These are phyloP conservation scores for Sarocladium kiliense DNA, from an alignment of 2,329 filamentous ascomycete species.

Conservation along the genomic window DNA sequence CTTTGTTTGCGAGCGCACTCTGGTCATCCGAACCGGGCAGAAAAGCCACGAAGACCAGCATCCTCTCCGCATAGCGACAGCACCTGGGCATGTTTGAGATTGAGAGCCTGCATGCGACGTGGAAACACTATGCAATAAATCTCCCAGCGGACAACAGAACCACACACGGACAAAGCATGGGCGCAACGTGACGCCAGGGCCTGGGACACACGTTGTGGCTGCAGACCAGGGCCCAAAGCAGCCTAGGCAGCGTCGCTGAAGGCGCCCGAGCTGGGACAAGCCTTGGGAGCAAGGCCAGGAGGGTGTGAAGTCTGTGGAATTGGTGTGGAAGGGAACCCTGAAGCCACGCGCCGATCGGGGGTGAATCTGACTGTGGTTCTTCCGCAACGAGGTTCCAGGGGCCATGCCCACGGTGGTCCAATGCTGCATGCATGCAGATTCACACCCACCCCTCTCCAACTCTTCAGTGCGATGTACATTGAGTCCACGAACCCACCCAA, in stretches of 20 bases:
- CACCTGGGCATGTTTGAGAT: no score
- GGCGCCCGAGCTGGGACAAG: neutral
- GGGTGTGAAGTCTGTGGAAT: neutral
- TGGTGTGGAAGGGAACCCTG: constrained; percentile 8
- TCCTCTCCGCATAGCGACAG: no score
- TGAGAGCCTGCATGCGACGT: neutral
- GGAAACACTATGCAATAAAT: neutral
- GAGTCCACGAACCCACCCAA: no score
- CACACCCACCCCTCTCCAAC: no score
- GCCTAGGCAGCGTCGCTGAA: neutral
- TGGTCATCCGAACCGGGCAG: no score
- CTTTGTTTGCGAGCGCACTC: no score
- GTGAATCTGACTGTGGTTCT: constrained; percentile 8
- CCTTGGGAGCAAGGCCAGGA: neutral
- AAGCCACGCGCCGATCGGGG: constrained; percentile 8
- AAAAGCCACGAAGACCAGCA: no score
- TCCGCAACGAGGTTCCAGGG: neutral
- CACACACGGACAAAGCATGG: neutral
- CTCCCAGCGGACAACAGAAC: neutral
- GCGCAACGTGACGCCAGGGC: constrained; percentile 6
- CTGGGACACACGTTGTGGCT: neutral
- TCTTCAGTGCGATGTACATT: no score
- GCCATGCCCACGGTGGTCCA: neutral
- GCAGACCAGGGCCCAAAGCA: neutral
- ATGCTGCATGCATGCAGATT: neutral